Conservation (phyloP, 2,329 filamentous ascomycete genomes). For the Cladophialophora carrionii region DNA sequence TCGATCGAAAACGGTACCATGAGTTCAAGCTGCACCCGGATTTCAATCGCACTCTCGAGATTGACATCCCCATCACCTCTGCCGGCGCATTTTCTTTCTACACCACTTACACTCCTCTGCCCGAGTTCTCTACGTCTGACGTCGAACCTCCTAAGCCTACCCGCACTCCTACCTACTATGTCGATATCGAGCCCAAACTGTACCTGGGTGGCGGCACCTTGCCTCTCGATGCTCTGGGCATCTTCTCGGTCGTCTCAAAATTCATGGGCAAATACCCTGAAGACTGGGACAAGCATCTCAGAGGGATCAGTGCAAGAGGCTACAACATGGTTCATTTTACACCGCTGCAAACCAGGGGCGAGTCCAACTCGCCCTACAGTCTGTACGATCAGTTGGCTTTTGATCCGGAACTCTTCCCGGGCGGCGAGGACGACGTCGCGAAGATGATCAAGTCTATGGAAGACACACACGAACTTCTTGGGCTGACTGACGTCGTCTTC, state of each 20-base stretch:
- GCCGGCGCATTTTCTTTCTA: slow-evolving; percentile 94
- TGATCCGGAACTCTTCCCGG: slow-evolving; percentile 79
- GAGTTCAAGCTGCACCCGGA: slow-evolving; percentile 81
- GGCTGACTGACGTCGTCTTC: slow-evolving; percentile 93
- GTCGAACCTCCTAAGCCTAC: slow-evolving; percentile 59
- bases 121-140: slow-evolving; percentile 68
- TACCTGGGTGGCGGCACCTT: slow-evolving; percentile 72
- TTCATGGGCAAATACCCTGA: slow-evolving; percentile 92
- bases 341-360: slow-evolving; percentile 82
- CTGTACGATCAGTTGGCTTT: slow-evolving; percentile 89
- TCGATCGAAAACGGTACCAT: slow-evolving; percentile 76
- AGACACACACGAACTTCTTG: slow-evolving; percentile 78
- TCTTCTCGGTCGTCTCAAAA: slow-evolving; percentile 95
- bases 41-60: slow-evolving; percentile 89
- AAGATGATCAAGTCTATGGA: slow-evolving; percentile 80
- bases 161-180: slow-evolving; percentile 80
- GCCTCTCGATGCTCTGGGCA: slow-evolving; percentile 81
- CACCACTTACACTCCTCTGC: slow-evolving; percentile 85
- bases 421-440: slow-evolving; percentile 79
- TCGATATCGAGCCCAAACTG: slow-evolving; percentile 86
- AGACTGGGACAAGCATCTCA: slow-evolving; percentile 87
- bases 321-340: slow-evolving; percentile 99
- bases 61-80: slow-evolving; percentile 80
- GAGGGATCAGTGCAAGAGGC: slow-evolving; percentile 83
- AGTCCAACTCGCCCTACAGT: slow-evolving; percentile 96